Percentiles rank a stretch among this genome's conserved stretches.
phyloP scores from a whole-genome alignment of 2,329 filamentous ascomycete genomes.

The Aplosporella prunicola region DNA sequence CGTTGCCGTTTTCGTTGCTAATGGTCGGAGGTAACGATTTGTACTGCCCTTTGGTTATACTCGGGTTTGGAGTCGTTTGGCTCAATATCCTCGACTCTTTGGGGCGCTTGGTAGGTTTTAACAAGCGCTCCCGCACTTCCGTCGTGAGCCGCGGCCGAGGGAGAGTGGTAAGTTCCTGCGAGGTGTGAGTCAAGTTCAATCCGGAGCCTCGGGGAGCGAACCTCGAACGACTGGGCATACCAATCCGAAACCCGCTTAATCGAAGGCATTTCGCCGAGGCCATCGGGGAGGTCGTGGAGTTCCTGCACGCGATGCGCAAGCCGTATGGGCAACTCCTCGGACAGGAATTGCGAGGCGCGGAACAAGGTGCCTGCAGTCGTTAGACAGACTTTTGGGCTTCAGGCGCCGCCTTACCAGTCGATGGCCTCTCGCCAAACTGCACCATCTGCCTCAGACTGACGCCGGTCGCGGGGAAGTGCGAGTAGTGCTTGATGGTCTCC shows the following conservation, averaged over 20 bases:
- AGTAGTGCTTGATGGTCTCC: constrained; percentile 96
- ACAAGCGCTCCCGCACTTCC: constrained; percentile 70
- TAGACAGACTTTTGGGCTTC: background rate
- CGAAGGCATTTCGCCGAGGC: constrained; percentile 94
- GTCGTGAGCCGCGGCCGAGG: constrained; percentile 65
- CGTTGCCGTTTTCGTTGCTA: constrained; percentile 38
- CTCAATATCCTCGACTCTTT: constrained; percentile 60
- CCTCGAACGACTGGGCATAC: constrained; percentile 99
- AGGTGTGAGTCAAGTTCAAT: constrained; percentile 20
- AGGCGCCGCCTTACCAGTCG: constrained; percentile 37
- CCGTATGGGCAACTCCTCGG: constrained; percentile 94
- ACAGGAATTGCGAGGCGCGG: constrained; percentile 94
- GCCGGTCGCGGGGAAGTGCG: constrained; percentile 91
- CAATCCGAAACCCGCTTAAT: constrained; percentile 92
- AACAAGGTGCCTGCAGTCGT: constrained; percentile 69
- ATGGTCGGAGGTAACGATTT: constrained; percentile 39
- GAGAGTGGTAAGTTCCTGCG: constrained; percentile 81
- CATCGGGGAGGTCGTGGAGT: constrained; percentile 83
- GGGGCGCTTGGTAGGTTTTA: constrained; percentile 52
- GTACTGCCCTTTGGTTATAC: constrained; percentile 76
- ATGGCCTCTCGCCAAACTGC: constrained; percentile 91
- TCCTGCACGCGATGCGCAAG: constrained; percentile 95
- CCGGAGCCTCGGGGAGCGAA: constrained; percentile 43
- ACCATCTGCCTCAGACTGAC: constrained; percentile 94
- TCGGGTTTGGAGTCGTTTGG: constrained; percentile 82